phyloP scores from a whole-genome alignment of 2,329 filamentous ascomycete species.

The Cladosporium sp. region DNA sequence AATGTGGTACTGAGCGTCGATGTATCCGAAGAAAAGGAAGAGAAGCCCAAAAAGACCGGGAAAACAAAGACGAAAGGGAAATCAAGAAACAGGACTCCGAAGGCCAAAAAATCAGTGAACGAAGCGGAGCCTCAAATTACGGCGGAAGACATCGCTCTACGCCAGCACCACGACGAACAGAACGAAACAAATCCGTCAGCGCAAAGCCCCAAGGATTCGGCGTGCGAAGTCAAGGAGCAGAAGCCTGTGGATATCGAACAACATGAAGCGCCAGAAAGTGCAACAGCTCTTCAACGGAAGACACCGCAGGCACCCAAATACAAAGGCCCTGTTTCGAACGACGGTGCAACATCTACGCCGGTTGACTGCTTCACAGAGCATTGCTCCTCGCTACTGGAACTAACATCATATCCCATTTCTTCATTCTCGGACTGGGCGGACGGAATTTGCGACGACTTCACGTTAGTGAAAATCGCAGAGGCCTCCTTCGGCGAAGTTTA shows the following conservation, averaged over 20 bases:
- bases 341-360: too few relatives aligned
- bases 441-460: slow-evolving; percentile 39
- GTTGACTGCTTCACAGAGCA: slow-evolving; percentile 22
- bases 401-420: slow-evolving; percentile 30
- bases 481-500: slow-evolving; percentile 64
- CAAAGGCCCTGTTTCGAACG: too few relatives aligned
- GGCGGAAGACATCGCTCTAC: too few relatives aligned
- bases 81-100: neutral
- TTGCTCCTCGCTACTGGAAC: slow-evolving; percentile 23
- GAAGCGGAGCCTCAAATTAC: too few relatives aligned
- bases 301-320: neutral
- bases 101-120: neutral
- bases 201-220: too few relatives aligned
- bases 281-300: slow-evolving; percentile 5
- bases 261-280: too few relatives aligned
- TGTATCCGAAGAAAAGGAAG: slow-evolving; percentile 11
- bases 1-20: slow-evolving; percentile 19
- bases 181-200: too few relatives aligned
- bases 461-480: slow-evolving; percentile 59
- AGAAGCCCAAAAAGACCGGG: slow-evolving; percentile 11
- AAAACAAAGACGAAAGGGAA: slow-evolving; percentile 6
- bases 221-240: too few relatives aligned
- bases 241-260: too few relatives aligned
- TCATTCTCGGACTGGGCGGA: slow-evolving; percentile 40
- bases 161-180: too few relatives aligned